A percentile compares a stretch with the other conserved stretches of the same genome.
Evolutionary conservation across 106 monocot species (phyloP).

Genomic region (Acorus calamus): DNA sequence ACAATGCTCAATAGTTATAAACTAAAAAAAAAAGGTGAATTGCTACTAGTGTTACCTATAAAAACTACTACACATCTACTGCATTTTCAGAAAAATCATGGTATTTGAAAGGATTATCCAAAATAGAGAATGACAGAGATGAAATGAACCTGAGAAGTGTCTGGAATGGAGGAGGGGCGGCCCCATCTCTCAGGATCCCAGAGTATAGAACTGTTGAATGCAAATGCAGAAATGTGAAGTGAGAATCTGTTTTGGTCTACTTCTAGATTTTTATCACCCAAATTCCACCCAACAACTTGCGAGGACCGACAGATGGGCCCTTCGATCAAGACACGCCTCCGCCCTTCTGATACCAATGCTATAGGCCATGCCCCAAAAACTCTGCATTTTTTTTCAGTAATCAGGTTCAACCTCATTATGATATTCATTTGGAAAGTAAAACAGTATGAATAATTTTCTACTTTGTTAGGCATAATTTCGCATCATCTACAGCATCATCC

Average conservation of each 20-base stretch:
- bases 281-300: constrained; percentile 47
- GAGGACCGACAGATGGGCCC: constrained; percentile 58
- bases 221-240: constrained; percentile 45
- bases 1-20: no score
- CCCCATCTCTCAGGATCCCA: constrained; percentile 74
- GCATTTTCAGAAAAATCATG: background rate
- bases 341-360: constrained; percentile 48
- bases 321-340: constrained; percentile 52
- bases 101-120: background rate
- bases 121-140: background rate
- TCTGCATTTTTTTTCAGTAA: constrained; percentile 17
- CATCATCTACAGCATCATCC: no score
- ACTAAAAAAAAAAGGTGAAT: no score
- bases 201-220: constrained; percentile 68
- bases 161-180: constrained; percentile 26
- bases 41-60: no score
- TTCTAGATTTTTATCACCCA: no score
- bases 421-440: no score
- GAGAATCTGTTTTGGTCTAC: no score
- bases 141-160: constrained; percentile 35
- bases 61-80: no score
- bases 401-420: no score
- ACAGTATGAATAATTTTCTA: no score
- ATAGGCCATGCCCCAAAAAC: constrained; percentile 71
- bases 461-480: no score